Base-by-base conservation (phyloP, 805 yeast species). In the Monosporozyma solicola region DNA sequence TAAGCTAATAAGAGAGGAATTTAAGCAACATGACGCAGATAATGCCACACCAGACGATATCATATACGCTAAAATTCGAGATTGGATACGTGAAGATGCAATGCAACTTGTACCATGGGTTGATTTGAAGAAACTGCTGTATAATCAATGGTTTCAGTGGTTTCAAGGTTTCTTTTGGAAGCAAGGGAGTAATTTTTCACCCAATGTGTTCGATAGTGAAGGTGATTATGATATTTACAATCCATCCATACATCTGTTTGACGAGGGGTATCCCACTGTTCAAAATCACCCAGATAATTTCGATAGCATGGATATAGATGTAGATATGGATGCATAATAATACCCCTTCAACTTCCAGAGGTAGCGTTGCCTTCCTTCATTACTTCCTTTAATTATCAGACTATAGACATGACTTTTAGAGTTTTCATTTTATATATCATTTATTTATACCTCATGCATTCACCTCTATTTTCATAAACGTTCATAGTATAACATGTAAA, bases 401-500 rank as follows among this genome's bases (percentile, higher is more conserved):
- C 11, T 39, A 39, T 39, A 7, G 9, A 20, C 43, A 39, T 39
- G 25, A 20, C 24, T 39, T 39, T 39, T 39, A 39, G 24, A 39
- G 13, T 39, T 39, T 39, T 8, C 25, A 16, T 6, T 39, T 39
- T 39, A 39, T 39, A 22, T 22, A 39, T 20, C 25, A 39, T 39
- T 39, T 39, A 22, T 20, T 39, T 39, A 20, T 39, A 7, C 24
- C 43, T 6, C 5, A 16, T 24, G 29, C 16, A 35, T 35, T 35
- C 16, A 35, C 13, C 16, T 35, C 16, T 4, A 35, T 35, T 35
- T 35, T n/a, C 4, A 32, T 32, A 32, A 31, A 20, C 43, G 47
- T 16, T 91, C 96, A 63, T 87, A 94, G 62, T 87, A 85, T 51
- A 92, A 70, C 85, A 92, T 79, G 68, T 92, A 92, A 1, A 82